phyloP scores from a whole-genome alignment of 2,329 filamentous ascomycete genomes.

The Monosporascus sp. region DNA sequence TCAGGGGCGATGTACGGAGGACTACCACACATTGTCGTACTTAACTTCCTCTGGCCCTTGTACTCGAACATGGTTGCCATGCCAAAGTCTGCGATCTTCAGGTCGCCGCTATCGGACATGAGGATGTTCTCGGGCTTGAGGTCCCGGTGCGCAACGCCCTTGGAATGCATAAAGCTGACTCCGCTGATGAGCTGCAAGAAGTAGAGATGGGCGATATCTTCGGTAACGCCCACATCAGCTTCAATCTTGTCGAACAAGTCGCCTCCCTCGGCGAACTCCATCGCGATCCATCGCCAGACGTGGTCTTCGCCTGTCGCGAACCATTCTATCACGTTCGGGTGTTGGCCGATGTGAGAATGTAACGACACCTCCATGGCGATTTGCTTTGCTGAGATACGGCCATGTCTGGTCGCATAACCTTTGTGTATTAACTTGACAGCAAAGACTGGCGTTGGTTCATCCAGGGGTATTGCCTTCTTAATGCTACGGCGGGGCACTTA shows the following conservation, averaged over 20 bases:
- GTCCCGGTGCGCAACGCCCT: slow-evolving; percentile 88
- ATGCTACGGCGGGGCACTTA: slow-evolving; percentile 51
- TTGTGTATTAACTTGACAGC: slow-evolving; percentile 99
- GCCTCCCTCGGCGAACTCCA: slow-evolving; percentile 93
- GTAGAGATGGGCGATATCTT: slow-evolving; percentile 94
- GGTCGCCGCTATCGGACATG: slow-evolving; percentile 72
- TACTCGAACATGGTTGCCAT: slow-evolving; percentile 91
- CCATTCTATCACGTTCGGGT: slow-evolving; percentile 91
- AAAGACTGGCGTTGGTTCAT: slow-evolving; percentile 69
- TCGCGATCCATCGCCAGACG: slow-evolving; percentile 93
- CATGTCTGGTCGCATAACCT: slow-evolving; percentile 83
- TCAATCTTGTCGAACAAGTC: slow-evolving; percentile 99
- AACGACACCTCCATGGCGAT: slow-evolving; percentile 87
- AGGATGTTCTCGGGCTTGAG: slow-evolving; percentile 95
- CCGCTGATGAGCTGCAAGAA: slow-evolving; percentile 88
- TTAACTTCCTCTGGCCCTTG: slow-evolving; percentile 75
- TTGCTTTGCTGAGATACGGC: slow-evolving; percentile 83
- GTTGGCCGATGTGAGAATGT: slow-evolving; percentile 81
- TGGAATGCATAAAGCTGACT: slow-evolving; percentile 92
- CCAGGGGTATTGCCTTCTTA: slow-evolving; percentile 81
- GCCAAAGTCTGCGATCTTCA: slow-evolving; percentile 96
- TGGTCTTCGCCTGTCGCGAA: slow-evolving; percentile 81
- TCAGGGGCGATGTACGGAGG: slow-evolving; percentile 97
- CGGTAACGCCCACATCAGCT: slow-evolving; percentile 87
- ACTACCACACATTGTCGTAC: slow-evolving; percentile 86